Evolutionary conservation across 2,329 filamentous ascomycete species (phyloP).

Genomic region (Macroventuria anomochaeta): DNA sequence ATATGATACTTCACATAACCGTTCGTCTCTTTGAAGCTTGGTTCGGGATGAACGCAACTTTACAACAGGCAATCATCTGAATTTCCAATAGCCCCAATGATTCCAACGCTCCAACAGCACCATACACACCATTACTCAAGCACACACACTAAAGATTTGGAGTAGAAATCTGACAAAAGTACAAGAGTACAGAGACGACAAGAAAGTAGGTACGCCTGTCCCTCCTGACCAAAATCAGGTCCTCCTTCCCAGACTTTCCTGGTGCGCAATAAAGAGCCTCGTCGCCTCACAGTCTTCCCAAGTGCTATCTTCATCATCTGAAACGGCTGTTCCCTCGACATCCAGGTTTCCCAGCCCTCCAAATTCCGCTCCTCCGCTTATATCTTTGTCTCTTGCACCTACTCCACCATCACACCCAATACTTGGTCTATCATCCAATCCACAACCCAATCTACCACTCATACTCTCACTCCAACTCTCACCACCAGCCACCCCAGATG

Average conservation of each 20-base stretch:
- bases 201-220: no score
- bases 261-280: not conserved
- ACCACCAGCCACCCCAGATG: not conserved
- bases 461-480: not conserved
- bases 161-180: no score
- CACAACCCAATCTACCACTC: not conserved
- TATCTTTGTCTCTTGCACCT: not conserved
- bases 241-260: not conserved
- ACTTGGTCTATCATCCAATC: not conserved
- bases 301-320: not conserved
- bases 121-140: no score
- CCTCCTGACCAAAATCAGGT: not conserved
- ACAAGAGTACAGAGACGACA: no score
- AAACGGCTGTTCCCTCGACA: not conserved
- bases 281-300: slow-evolving; percentile 7
- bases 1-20: no score
- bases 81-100: no score
- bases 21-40: no score
- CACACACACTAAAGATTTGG: no score
- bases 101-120: no score
- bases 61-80: no score
- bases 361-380: not conserved
- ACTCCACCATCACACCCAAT: not conserved
- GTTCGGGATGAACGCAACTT: no score
- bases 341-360: not conserved